Evolutionary conservation across 2,329 filamentous ascomycete species (phyloP), one percentile per base, ranked within the genome.

Genomic region (Stachybotrys echinatus): DNA sequence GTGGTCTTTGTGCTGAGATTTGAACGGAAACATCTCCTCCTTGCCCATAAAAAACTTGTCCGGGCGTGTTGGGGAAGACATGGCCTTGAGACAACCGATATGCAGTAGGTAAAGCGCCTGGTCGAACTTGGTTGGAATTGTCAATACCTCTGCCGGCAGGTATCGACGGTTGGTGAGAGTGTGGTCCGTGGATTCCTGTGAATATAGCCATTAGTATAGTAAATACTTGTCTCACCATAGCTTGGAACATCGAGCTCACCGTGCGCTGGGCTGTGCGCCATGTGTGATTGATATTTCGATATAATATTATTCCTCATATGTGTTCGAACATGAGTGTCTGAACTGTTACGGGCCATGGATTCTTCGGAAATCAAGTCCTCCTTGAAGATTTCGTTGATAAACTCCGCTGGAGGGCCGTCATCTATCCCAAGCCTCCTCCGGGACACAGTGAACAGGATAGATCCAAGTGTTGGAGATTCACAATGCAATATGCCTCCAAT

Each of bases 401-500:
- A 34, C 10, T 14, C 14, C 5, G 27, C 14, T 34, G 27, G 14
- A 34, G 10, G 2, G 27, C 14, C 14, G 27, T 34, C 27, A 10
- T 3, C 5, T 8, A 34, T 34, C 10, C 14, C 3, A 14, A 34
- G 10, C 10, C 10, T 34, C 14, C 27, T 34, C 14, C 38, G 19
- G 18, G 10, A 20, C 10, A 40, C 8, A 14, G 38, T 40, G 17
- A 40, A 40, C 38, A 18, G 3, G 12, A 40, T n/a, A 18, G 49
- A 50, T 5, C 45, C 57, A 6, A 67, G 43, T 3, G 52, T 45
- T 6, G 38, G 38, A 6, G 66, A 67, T 7, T 42, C 34, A 40
- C 66, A 70, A 39, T 47, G 45, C 2, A 70, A 50, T 4, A 45
- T 6, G 2, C 48, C 6, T 6, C 14, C 49, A 22, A 63, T 20